Conservation (phyloP, 73 alveolate genomes). For the Paramecium octaurelia region DNA sequence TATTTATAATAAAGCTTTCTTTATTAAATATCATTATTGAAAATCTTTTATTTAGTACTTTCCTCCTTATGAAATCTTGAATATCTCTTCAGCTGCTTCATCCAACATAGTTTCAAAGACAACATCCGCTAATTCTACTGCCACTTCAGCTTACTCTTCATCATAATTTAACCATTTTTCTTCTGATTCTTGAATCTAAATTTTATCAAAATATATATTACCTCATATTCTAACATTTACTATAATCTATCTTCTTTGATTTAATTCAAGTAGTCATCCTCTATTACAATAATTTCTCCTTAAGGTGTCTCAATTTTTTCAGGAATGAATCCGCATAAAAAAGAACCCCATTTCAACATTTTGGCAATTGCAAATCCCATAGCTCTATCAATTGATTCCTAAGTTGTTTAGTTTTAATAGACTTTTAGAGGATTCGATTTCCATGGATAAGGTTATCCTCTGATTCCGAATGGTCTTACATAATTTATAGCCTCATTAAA, state of each 20-base stretch:
- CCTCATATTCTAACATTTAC: conserved; percentile 63
- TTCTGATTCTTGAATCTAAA: conserved; percentile 27
- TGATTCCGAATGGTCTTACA: conserved; percentile 65
- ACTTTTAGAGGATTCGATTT: conserved; percentile 46
- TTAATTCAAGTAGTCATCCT: conserved; percentile 58
- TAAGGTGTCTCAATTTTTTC: conserved; percentile 49
- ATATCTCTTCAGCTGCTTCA: conserved; percentile 55
- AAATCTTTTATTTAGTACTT: not conserved
- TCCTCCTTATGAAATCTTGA: not conserved
- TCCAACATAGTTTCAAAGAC: conserved; percentile 56
- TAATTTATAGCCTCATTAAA: conserved; percentile 65
- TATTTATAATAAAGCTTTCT: not conserved
- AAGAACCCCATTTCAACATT: conserved; percentile 64
- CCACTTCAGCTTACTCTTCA: conserved; percentile 67
- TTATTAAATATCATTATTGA: not conserved
- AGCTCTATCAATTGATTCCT: conserved; percentile 45
- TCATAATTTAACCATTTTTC: conserved; percentile 65
- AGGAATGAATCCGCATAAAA: conserved; percentile 63
- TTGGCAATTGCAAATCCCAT: conserved; percentile 50
- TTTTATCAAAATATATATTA: not conserved
- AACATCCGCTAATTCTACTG: conserved; percentile 60
- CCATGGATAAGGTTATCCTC: conserved; percentile 71
- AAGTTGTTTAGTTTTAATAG: conserved; percentile 39
- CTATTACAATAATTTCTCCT: conserved; percentile 52
- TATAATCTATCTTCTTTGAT: conserved; percentile 61